phyloP scores from a whole-genome alignment of 2,329 filamentous ascomycete species.

The Amylocarpus encephaloides region DNA sequence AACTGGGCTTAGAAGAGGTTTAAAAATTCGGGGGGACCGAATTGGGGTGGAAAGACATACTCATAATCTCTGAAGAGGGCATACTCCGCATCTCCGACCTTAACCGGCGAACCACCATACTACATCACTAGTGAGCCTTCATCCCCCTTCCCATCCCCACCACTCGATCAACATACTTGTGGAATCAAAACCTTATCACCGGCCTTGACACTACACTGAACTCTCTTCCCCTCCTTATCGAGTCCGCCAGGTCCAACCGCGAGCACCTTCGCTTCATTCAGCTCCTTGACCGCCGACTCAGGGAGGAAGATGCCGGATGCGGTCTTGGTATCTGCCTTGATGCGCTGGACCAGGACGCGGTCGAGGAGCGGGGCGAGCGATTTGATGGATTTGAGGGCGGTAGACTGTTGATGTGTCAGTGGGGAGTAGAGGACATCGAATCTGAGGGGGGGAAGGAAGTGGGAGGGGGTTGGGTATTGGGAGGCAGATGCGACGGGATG shows the following conservation, averaged over 20 bases:
- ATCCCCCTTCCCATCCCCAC: conserved; percentile 1
- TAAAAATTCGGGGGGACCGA: not conserved
- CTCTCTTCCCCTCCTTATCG: conserved; percentile 82
- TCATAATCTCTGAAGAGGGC: conserved; percentile 95
- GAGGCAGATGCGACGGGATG: not conserved
- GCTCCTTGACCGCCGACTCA: conserved; percentile 93
- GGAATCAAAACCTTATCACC: conserved; percentile 96
- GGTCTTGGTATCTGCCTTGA: conserved; percentile 96
- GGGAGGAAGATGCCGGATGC: conserved; percentile 96
- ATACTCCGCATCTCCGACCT: conserved; percentile 96
- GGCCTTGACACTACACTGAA: conserved; percentile 72
- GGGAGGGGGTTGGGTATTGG: not conserved
- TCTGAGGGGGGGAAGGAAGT: not conserved
- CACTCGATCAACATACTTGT: conserved; percentile 54
- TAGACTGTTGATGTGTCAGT: conserved; percentile 40
- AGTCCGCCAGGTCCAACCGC: conserved; percentile 86
- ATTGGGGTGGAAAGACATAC: conserved; percentile 52
- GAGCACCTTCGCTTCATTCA: conserved; percentile 95
- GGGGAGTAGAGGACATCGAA: not conserved
- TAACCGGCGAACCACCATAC: conserved; percentile 92
- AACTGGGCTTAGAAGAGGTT: too few relatives aligned
- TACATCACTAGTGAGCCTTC: conserved; percentile 35
- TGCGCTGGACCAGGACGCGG: conserved; percentile 94
- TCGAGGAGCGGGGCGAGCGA: conserved; percentile 92
- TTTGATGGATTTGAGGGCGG: conserved; percentile 89